phyloP scores from a whole-genome alignment of 2,329 filamentous ascomycete species.

The Ophiobolus disseminans region DNA sequence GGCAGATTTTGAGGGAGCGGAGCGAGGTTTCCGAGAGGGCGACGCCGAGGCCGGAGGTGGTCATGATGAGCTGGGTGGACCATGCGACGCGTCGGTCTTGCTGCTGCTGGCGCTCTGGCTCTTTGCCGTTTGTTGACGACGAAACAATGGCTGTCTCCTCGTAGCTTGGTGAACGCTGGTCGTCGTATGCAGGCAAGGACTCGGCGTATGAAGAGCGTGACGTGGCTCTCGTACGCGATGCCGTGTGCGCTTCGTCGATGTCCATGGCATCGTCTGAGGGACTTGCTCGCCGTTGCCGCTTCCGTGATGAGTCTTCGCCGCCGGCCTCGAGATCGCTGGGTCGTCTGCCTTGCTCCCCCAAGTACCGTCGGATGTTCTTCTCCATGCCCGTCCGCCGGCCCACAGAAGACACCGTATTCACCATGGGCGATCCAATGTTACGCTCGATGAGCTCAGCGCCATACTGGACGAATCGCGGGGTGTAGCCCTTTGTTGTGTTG shows the following conservation, averaged over 20 bases:
- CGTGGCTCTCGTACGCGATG: slow-evolving; percentile 55
- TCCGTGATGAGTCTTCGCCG: slow-evolving; percentile 44
- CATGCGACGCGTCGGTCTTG: slow-evolving; percentile 61
- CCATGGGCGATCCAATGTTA: slow-evolving; percentile 80
- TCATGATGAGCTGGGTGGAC: slow-evolving; percentile 86
- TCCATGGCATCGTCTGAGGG: slow-evolving; percentile 53
- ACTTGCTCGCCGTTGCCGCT: slow-evolving; percentile 55
- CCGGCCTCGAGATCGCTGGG: slow-evolving; percentile 59
- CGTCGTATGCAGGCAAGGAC: slow-evolving; percentile 82
- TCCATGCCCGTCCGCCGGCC: slow-evolving; percentile 88
- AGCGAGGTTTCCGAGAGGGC: slow-evolving; percentile 91
- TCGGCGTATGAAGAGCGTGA: slow-evolving; percentile 75
- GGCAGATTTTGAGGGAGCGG: slow-evolving; percentile 81
- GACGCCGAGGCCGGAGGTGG: slow-evolving; percentile 87
- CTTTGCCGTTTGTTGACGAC: slow-evolving; percentile 29
- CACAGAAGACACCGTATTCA: slow-evolving; percentile 84
- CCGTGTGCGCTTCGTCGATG: slow-evolving; percentile 52
- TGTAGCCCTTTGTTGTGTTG: slow-evolving; percentile 86
- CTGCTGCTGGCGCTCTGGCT: slow-evolving; percentile 27
- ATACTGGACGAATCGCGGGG: slow-evolving; percentile 83
- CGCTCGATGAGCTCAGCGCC: slow-evolving; percentile 90
- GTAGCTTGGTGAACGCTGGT: slow-evolving; percentile 76
- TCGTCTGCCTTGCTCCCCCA: slow-evolving; percentile 64
- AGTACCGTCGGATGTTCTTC: slow-evolving; percentile 82
- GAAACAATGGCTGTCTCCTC: slow-evolving; percentile 60